Evolutionary conservation across 2,329 filamentous ascomycete genomes (phyloP).

Genomic region (Paecilomyces dactylethromorphus): DNA sequence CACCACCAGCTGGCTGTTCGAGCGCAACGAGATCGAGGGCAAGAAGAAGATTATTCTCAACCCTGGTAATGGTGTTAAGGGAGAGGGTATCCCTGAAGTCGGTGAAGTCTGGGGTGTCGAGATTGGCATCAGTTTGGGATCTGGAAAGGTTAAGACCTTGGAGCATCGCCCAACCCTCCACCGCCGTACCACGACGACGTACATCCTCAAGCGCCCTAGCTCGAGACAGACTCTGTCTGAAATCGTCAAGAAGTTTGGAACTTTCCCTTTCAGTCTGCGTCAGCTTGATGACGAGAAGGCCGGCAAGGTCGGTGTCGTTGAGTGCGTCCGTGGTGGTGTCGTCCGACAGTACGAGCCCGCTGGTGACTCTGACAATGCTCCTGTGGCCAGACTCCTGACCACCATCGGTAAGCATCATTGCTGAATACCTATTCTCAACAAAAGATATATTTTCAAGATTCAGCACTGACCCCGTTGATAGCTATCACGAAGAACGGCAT

Average conservation of each 20-base stretch:
- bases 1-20: slow-evolving; percentile 95
- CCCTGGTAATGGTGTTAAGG: slow-evolving; percentile 73
- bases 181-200: slow-evolving; percentile 85
- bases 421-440: background rate
- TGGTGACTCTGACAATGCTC: slow-evolving; percentile 80
- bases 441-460: background rate
- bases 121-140: slow-evolving; percentile 82
- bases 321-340: slow-evolving; percentile 89
- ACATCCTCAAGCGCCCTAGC: slow-evolving; percentile 87
- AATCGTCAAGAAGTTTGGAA: slow-evolving; percentile 94
- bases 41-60: slow-evolving; percentile 97
- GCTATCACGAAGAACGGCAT: slow-evolving; percentile 97
- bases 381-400: slow-evolving; percentile 80
- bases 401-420: slow-evolving; percentile 70
- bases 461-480: slow-evolving; percentile 34
- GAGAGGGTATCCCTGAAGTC: slow-evolving; percentile 80
- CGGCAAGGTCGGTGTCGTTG: slow-evolving; percentile 90
- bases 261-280: slow-evolving; percentile 94
- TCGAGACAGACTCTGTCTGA: slow-evolving; percentile 90
- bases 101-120: slow-evolving; percentile 98
- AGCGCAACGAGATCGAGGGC: slow-evolving; percentile 94
- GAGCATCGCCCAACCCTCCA: slow-evolving; percentile 86
- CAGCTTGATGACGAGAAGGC: slow-evolving; percentile 95
- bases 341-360: slow-evolving; percentile 95
- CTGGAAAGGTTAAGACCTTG: slow-evolving; percentile 89